These are phyloP conservation scores for Globisporangium mamillatum DNA, from an alignment of 352 stramenopile genomes.

Conservation along the genomic window DNA sequence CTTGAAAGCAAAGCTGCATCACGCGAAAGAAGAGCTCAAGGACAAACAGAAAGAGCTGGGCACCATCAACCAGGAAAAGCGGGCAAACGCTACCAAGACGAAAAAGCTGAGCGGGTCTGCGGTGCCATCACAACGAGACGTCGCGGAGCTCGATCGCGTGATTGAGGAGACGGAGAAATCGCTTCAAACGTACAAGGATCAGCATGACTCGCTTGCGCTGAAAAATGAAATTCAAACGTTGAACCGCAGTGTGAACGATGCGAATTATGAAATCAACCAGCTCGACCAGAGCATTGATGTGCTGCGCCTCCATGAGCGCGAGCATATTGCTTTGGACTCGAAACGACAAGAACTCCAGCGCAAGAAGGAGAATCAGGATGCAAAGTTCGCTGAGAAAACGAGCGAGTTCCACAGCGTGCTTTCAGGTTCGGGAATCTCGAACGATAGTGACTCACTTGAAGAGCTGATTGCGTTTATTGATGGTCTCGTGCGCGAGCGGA, in stretches of 20 bases:
- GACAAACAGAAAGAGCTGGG: conserved; percentile 41
- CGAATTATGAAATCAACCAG: conserved; percentile 37
- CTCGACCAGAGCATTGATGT: conserved; percentile 54
- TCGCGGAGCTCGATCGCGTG: conserved; percentile 41
- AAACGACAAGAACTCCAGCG: conserved; percentile 39
- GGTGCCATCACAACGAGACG: conserved; percentile 46
- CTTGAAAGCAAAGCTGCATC: conserved; percentile 48
- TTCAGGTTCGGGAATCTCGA: conserved; percentile 25
- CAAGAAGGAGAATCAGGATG: conserved; percentile 43
- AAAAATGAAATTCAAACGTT: conserved; percentile 47
- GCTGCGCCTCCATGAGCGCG: conserved; percentile 46
- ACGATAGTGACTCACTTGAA: conserved; percentile 28
- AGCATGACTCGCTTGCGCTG: conserved; percentile 34
- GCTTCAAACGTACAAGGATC: conserved; percentile 39
- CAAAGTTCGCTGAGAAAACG: conserved; percentile 43
- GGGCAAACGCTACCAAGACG: conserved; percentile 30
- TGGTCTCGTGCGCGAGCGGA: conserved; percentile 23
- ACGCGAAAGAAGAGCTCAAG: conserved; percentile 46
- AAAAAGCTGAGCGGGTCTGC: conserved; percentile 35
- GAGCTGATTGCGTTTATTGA: conserved; percentile 25
- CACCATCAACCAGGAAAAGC: conserved; percentile 42
- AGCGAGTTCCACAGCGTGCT: conserved; percentile 38
- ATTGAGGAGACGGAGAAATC: conserved; percentile 46
- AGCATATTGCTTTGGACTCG: conserved; percentile 50
- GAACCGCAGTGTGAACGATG: conserved; percentile 39